Base-by-base conservation (phyloP, 2,329 filamentous ascomycete species). In the Epichloe gansuensis region DNA sequence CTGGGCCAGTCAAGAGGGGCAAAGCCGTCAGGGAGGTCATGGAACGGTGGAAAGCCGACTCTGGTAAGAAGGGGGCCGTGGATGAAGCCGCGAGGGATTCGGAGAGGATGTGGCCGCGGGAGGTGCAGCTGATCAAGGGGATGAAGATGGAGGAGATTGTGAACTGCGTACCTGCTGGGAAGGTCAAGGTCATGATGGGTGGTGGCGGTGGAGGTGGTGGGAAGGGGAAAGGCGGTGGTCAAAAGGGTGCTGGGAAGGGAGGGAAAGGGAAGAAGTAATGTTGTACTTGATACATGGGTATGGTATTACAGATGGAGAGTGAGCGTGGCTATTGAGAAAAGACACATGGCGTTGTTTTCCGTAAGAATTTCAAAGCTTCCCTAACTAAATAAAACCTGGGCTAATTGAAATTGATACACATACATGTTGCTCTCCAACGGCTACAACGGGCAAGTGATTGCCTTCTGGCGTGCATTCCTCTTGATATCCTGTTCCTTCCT, bases 11-110 rank as follows among this genome's bases (percentile, higher is more conserved):
- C 57, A 98, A 97, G 75, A 95, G 95, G 71, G 91, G 93, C 9
- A 97, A 96, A 66, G 90, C 89, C 0, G 82, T 95, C 47, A 88
- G 87, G 65, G 91, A 97, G 68, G 84, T 97, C 35, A 68, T 97
- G n/a, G 81, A 84, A 47, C 78, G 79, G 54, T 96, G 91, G 90
- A 77, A 84, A 57, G 68, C 74, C 21, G 88, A 82, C 48, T 78
- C 81, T 6, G 66, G 63, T 8, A 75, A 71, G 63, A 82, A 78
- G 62, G 74, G 74, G 5, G 76, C 76, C 25, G 64, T 85, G 1
- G 83, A 87, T 61, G 81, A 84, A 63, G 69, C 70, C 53, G 71
- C 74, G 39, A 66, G 70, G 50, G 84, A 85, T 61, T 74, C 73
- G 11, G 89, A 95, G 71, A 80, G 78, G 61, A 87, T 95, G 67